These are phyloP conservation scores for Rubia yunnanensis DNA, from an alignment of 257 asterid genomes.

Conservation along the genomic window DNA sequence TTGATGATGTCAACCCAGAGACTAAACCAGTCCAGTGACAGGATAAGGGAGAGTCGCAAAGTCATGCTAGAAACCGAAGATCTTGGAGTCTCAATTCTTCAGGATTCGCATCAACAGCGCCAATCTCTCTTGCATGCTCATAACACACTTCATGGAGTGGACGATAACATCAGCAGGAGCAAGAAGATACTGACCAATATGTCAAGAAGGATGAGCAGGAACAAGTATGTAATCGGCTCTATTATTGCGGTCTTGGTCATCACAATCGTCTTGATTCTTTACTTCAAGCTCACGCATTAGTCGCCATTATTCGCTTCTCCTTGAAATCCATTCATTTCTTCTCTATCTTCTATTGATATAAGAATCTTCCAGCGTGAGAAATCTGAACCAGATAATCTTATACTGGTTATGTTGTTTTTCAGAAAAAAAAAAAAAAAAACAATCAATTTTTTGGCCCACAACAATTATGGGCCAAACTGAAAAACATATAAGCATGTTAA, in stretches of 20 bases:
- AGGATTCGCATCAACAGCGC: conserved; percentile 29
- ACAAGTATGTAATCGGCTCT: conserved; percentile 58
- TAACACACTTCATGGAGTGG: conserved; percentile 61
- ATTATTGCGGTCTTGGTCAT: conserved; percentile 40
- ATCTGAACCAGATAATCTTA: neutral
- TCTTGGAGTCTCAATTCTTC: conserved; percentile 34
- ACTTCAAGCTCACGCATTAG: conserved; percentile 55
- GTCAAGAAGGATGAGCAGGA: conserved; percentile 76
- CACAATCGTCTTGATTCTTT: conserved; percentile 53
- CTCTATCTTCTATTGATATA: neutral
- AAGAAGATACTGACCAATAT: conserved; percentile 57
- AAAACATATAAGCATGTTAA: too few species aligned
- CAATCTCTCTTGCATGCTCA: conserved; percentile 33
- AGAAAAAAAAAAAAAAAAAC: too few species aligned
- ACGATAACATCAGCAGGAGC: conserved; percentile 63
- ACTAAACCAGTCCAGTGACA: conserved; percentile 27
- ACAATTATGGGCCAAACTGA: too few species aligned
- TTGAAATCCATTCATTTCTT: neutral
- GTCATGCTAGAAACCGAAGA: conserved; percentile 35
- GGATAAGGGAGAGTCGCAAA: conserved; percentile 27
- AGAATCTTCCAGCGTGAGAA: neutral
- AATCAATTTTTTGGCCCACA: too few species aligned
- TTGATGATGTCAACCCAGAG: conserved; percentile 37
- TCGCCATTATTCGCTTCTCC: conserved; percentile 3
- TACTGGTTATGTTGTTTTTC: conserved; percentile 7